phyloP scores from a whole-genome alignment of 768 basidiomycete species.

The Lactarius akahatsu region DNA sequence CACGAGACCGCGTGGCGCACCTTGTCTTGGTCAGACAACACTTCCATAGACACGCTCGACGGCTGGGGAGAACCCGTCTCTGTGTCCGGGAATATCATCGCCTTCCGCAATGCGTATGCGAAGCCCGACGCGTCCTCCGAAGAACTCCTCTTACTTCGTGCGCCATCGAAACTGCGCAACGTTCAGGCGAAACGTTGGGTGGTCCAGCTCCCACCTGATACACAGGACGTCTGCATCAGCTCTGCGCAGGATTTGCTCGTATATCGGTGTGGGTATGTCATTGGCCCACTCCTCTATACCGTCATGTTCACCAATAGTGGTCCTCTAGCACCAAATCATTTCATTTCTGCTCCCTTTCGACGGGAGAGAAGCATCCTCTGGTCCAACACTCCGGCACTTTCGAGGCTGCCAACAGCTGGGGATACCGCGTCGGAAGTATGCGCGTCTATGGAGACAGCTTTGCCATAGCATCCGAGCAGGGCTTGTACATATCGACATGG shows the following conservation, averaged over 20 bases:
- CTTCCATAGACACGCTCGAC: neutral
- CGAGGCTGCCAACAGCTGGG: conserved; percentile 8
- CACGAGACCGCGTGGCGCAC: conserved; percentile 8
- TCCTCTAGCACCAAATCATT: conserved; percentile 9
- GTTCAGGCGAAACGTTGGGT: conserved; percentile 10
- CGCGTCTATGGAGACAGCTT: conserved; percentile 9
- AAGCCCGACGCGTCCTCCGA: neutral
- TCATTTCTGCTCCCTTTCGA: conserved; percentile 5
- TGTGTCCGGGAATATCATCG: conserved; percentile 11
- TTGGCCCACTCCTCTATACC: neutral
- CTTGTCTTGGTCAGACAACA: conserved; percentile 1
- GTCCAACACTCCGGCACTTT: conserved; percentile 1
- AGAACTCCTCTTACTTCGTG: conserved; percentile 15
- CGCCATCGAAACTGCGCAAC: conserved; percentile 16
- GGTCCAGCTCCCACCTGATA: conserved; percentile 1
- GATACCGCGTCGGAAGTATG: conserved; percentile 17
- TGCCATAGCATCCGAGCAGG: conserved; percentile 14
- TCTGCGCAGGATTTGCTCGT: conserved; percentile 14
- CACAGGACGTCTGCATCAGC: conserved; percentile 6
- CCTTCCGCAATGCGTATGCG: neutral
- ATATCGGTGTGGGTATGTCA: conserved; percentile 8
- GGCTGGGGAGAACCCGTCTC: conserved; percentile 15
- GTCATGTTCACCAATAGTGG: neutral
- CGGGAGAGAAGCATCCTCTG: conserved; percentile 3
- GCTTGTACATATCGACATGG: conserved; percentile 19